Evolutionary conservation across 148 eudicot genomes (phyloP), one percentile per base, ranked within the genome.

Genomic region (Spergularia bocconei): DNA sequence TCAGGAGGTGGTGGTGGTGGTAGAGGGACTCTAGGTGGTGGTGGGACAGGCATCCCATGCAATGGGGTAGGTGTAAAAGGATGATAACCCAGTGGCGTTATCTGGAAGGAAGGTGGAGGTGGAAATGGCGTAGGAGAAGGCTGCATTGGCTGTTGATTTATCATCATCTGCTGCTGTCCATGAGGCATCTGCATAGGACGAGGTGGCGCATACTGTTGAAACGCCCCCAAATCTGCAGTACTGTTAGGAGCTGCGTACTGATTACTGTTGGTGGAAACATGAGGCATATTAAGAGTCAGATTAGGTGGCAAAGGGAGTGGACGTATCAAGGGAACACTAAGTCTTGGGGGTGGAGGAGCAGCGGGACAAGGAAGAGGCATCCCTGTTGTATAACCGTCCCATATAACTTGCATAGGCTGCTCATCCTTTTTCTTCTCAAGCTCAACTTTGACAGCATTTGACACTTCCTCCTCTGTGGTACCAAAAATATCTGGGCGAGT

Each of bases 401-500:
- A 88, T 78, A 88, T 91, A 65, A 91, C 92, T 86, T 88, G 96
- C 85, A 88, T 91, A 54, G 96, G 96, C 83, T 84, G 91, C 80
- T 91, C 96, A 47, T 91, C 91, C 60, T 85, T 90, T 80, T 90
- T 91, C 84, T 88, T 91, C 77, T 91, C 92, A 71, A 88, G 86
- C 83, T 91, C 96, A 11, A 92, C 92, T 77, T 86, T 88, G 72
- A 91, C 96, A n/a, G 96, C 96, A 79, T 89, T 89, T 21, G 91
- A 87, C 47, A 91, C 96, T 84, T 91, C 96, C 82, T 91, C 96
- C 75, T 91, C 96, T 33, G 96, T 91, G 41, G 96, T 91, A 71
- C 96, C 96, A 70, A 91, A 91, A 6, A 91, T 91, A 79, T 91
- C 96, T 11, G 96, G 96, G 74, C 96, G 92, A 56, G 92, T 88